Percentiles rank a stretch among this genome's conserved stretches.
Evolutionary conservation across 2,329 filamentous ascomycete species (phyloP).

Genomic region (Paraphaeosphaeria sporulosa): DNA sequence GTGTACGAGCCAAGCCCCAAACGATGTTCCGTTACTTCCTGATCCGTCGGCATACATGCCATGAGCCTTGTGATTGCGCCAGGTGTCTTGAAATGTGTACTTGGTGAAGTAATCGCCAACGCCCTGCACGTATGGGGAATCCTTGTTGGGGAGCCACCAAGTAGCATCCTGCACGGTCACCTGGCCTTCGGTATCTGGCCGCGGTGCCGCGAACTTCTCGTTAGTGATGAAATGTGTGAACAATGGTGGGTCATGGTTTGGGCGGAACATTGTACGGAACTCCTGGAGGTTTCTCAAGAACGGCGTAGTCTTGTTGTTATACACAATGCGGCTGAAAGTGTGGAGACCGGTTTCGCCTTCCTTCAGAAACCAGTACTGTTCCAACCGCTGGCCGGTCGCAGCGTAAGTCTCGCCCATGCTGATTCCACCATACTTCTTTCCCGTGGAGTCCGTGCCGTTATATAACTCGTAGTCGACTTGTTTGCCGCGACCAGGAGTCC

Average conservation of each 20-base stretch:
- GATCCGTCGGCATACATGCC: slow-evolving; percentile 63
- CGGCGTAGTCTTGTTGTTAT: slow-evolving; percentile 65
- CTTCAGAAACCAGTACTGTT: slow-evolving; percentile 71
- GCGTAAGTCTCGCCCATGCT: slow-evolving; percentile 67
- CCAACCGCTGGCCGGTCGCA: slow-evolving; percentile 64
- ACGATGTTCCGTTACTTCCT: slow-evolving; percentile 60
- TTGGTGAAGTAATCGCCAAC: slow-evolving; percentile 71
- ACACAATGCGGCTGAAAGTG: slow-evolving; percentile 66
- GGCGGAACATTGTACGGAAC: slow-evolving; percentile 67
- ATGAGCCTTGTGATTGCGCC: slow-evolving; percentile 66
- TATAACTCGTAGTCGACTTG: slow-evolving; percentile 59
- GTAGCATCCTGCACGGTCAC: slow-evolving; percentile 69
- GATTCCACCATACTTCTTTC: slow-evolving; percentile 64
- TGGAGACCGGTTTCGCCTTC: slow-evolving; percentile 70
- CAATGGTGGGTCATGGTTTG: slow-evolving; percentile 58
- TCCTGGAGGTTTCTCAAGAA: slow-evolving; percentile 67
- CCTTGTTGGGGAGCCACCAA: slow-evolving; percentile 64
- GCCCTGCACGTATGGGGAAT: slow-evolving; percentile 64
- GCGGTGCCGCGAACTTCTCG: slow-evolving; percentile 62
- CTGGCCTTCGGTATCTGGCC: slow-evolving; percentile 54
- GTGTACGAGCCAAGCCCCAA: slow-evolving; percentile 70
- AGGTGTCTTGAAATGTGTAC: slow-evolving; percentile 67
- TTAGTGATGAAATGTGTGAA: slow-evolving; percentile 71
- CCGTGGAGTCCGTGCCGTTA: slow-evolving; percentile 59
- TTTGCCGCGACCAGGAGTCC: slow-evolving; percentile 62